These are phyloP conservation scores for Pichia phayaonensis DNA, from an alignment of 805 yeast species.

Conservation along the genomic window DNA sequence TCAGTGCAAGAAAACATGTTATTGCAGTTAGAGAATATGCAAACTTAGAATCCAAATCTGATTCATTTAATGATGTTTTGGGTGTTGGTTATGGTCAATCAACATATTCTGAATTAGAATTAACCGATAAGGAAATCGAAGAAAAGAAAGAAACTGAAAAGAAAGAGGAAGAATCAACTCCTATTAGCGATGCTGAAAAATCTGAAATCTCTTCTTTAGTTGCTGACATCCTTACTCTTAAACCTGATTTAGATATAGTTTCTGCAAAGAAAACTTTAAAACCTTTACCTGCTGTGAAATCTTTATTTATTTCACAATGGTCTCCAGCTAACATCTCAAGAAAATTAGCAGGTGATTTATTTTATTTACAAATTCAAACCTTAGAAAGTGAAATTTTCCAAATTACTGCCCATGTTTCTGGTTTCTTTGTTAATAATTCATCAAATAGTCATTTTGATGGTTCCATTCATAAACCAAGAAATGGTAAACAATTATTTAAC, in stretches of 20 bases:
- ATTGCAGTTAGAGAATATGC: conserved; percentile 53
- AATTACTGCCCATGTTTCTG: conserved; percentile 70
- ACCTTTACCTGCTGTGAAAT: conserved; percentile 45
- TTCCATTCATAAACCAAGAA: conserved; percentile 26
- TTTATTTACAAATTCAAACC: conserved; percentile 68
- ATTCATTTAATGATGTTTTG: conserved; percentile 31
- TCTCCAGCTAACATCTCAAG: conserved; percentile 70
- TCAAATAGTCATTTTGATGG: conserved; percentile 68
- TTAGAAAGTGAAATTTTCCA: conserved; percentile 74
- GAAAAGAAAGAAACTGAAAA: conserved; percentile 13
- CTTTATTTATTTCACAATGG: conserved; percentile 65
- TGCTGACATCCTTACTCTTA: conserved; percentile 12
- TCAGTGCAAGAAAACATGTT: conserved; percentile 55
- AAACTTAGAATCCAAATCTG: conserved; percentile 43
- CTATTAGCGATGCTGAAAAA: conserved; percentile 22
- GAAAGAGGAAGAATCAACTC: conserved; percentile 15
- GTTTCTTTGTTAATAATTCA: conserved; percentile 71
- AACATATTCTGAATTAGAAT: conserved; percentile 35
- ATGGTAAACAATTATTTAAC: conserved; percentile 25
- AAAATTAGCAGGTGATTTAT: conserved; percentile 64
- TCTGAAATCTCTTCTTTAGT: conserved; percentile 15
- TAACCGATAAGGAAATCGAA: conserved; percentile 24
- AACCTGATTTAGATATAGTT: conserved; percentile 13
- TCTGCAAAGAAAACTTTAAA: conserved; percentile 28
- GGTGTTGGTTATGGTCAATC: conserved; percentile 43